Evolutionary conservation across 2,329 filamentous ascomycete genomes (phyloP).

Genomic region (Nemania sp.): DNA sequence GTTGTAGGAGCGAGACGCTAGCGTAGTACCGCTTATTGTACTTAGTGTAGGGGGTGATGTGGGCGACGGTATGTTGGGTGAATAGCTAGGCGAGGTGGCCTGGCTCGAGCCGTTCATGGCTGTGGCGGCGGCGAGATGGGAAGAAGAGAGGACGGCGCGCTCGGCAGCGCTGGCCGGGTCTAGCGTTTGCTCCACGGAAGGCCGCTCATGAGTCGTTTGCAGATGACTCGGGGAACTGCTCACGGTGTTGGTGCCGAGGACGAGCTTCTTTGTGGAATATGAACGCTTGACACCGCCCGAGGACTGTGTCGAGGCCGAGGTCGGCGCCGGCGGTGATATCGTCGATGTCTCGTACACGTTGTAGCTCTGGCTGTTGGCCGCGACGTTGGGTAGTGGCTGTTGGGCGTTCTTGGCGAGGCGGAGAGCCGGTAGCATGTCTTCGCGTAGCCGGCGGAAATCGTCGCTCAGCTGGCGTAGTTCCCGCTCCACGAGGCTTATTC

Average conservation of each 20-base stretch:
- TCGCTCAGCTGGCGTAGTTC: conserved; percentile 87
- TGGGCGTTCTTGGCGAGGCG: conserved; percentile 92
- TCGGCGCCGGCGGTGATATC: conserved; percentile 68
- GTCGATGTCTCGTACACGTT: conserved; percentile 62
- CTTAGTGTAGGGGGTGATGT: conserved; percentile 72
- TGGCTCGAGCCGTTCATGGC: conserved; percentile 72
- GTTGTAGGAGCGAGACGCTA: conserved; percentile 72
- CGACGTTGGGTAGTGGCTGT: conserved; percentile 78
- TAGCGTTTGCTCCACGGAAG: conserved; percentile 71
- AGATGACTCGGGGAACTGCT: conserved; percentile 79
- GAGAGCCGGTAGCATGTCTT: conserved; percentile 91
- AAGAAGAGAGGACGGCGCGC: conserved; percentile 74
- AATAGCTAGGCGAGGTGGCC: conserved; percentile 67
- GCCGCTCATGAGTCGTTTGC: conserved; percentile 75
- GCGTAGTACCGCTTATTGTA: conserved; percentile 63
- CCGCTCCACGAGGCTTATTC: conserved; percentile 84
- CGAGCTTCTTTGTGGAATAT: conserved; percentile 80
- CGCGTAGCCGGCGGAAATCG: conserved; percentile 87
- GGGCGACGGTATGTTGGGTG: conserved; percentile 76
- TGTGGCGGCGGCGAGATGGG: conserved; percentile 69
- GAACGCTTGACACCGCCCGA: conserved; percentile 73
- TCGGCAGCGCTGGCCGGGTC: conserved; percentile 77
- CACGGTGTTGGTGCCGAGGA: conserved; percentile 78
- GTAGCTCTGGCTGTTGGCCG: conserved; percentile 58
- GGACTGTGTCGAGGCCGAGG: conserved; percentile 64